Conservation (phyloP, 352 stramenopile species). For the Phytophthora sp. region DNA sequence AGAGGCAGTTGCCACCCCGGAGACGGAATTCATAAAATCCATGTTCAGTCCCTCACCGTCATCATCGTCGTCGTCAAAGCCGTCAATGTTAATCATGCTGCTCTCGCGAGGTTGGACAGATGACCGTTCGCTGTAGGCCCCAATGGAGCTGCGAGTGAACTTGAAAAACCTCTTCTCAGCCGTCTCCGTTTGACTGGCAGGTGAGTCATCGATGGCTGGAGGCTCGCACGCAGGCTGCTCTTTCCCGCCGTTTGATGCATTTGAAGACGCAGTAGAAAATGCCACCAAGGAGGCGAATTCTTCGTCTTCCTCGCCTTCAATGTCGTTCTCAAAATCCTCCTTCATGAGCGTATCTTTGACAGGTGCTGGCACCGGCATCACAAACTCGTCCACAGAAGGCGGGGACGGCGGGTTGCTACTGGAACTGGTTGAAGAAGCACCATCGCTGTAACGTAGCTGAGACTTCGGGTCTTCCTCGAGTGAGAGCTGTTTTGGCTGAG, state of each 20-base stretch:
- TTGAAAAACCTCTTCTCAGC: slow-evolving; percentile 47
- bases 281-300: slow-evolving; percentile 40
- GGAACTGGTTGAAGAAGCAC: slow-evolving; percentile 33
- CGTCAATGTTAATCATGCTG: slow-evolving; percentile 46
- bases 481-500: slow-evolving; percentile 19
- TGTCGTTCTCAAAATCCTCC: slow-evolving; percentile 28
- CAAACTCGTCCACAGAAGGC: slow-evolving; percentile 35
- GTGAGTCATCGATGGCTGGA: slow-evolving; percentile 20
- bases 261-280: slow-evolving; percentile 19
- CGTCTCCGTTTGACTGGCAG: slow-evolving; percentile 10
- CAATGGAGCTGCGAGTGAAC: slow-evolving; percentile 41
- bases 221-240: slow-evolving; percentile 36
- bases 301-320: slow-evolving; percentile 36
- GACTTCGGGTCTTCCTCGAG: slow-evolving; percentile 33
- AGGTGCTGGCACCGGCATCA: slow-evolving; percentile 29
- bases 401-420: slow-evolving; percentile 37
- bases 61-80: slow-evolving; percentile 37
- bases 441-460: slow-evolving; percentile 32
- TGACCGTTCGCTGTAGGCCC: slow-evolving; percentile 29
- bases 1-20: slow-evolving; percentile 26
- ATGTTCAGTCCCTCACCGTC: slow-evolving; percentile 78
- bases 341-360: background rate
- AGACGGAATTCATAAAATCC: slow-evolving; percentile 75
- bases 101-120: slow-evolving; percentile 37
- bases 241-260: slow-evolving; percentile 9